These are phyloP conservation scores for Hydnomerulius pinastri DNA, from an alignment of 768 basidiomycete genomes.

Conservation along the genomic window DNA sequence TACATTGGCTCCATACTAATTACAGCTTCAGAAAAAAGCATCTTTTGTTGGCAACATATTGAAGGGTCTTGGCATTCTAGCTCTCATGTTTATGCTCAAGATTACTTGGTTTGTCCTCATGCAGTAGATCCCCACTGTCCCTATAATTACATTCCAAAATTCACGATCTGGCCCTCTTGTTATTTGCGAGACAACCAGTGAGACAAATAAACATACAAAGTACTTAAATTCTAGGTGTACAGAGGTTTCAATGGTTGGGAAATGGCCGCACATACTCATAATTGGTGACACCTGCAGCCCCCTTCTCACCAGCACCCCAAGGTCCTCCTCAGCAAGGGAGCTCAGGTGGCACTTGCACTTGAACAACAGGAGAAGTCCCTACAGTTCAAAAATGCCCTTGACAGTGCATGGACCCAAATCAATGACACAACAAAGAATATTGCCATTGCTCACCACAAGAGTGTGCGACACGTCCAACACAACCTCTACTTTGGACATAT, in stretches of 20 bases:
- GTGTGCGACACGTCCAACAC: constrained; percentile 2
- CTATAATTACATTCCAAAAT: too few relatives aligned
- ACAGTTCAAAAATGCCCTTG: neutral
- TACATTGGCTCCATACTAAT: too few relatives aligned
- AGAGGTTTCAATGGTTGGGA: neutral
- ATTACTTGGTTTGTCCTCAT: too few relatives aligned
- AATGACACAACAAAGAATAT: constrained; percentile 1
- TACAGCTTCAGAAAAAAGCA: neutral
- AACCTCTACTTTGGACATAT: constrained; percentile 2
- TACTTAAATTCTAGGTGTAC: too few relatives aligned
- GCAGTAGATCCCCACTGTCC: too few relatives aligned
- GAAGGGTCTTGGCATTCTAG: neutral
- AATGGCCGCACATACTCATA: too few relatives aligned
- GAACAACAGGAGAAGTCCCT: neutral
- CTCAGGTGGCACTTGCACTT: neutral
- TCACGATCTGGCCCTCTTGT: too few relatives aligned
- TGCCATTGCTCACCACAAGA: constrained; percentile 1
- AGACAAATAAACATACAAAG: too few relatives aligned
- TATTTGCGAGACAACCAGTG: neutral
- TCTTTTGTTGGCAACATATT: neutral
- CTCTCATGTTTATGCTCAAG: neutral
- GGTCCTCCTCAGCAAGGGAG: constrained; percentile 4
- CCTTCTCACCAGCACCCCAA: neutral
- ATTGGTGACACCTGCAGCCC: too few relatives aligned
- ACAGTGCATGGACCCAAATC: constrained; percentile 7